Percentiles rank a stretch among this genome's conserved stretches.
Conservation (phyloP, 805 yeast genomes). For the Candida sakaeoensis region DNA sequence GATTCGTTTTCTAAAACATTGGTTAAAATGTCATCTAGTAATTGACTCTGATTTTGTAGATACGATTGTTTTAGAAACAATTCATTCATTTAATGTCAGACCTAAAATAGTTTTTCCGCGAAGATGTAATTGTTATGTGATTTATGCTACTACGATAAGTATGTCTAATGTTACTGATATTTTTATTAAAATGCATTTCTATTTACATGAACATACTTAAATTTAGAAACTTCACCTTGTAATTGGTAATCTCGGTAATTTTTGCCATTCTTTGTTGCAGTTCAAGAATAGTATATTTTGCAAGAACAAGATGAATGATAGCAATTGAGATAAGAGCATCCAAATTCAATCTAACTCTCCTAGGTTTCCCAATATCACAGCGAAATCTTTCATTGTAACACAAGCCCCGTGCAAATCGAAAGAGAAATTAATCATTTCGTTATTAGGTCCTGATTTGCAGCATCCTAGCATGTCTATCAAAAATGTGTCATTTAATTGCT, state of each 20-base stretch:
- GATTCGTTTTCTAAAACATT: constrained; percentile 7
- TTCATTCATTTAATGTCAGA: not conserved
- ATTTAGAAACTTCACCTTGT: not conserved
- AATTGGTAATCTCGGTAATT: no score
- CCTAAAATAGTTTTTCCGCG: not conserved
- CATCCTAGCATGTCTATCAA: constrained; percentile 43
- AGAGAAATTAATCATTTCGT: constrained; percentile 27
- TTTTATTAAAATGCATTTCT: no score
- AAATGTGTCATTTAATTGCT: constrained; percentile 24
- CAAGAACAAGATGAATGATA: no score
- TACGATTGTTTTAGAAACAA: constrained; percentile 10
- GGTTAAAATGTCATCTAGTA: constrained; percentile 8
- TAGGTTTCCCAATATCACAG: constrained; percentile 36
- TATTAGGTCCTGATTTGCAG: constrained; percentile 24
- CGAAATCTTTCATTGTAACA: constrained; percentile 38
- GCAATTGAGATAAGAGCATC: constrained; percentile 5
- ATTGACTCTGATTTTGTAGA: constrained; percentile 15
- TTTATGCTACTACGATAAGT: not conserved
- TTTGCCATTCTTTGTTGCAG: no score
- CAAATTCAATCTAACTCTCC: constrained; percentile 29
- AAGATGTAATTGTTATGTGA: not conserved
- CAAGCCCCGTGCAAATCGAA: constrained; percentile 23
- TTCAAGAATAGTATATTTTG: no score
- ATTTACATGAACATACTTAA: not conserved
- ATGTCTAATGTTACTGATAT: no score